phyloP scores from a whole-genome alignment of 441 rosid species.

The Populus hybrid region DNA sequence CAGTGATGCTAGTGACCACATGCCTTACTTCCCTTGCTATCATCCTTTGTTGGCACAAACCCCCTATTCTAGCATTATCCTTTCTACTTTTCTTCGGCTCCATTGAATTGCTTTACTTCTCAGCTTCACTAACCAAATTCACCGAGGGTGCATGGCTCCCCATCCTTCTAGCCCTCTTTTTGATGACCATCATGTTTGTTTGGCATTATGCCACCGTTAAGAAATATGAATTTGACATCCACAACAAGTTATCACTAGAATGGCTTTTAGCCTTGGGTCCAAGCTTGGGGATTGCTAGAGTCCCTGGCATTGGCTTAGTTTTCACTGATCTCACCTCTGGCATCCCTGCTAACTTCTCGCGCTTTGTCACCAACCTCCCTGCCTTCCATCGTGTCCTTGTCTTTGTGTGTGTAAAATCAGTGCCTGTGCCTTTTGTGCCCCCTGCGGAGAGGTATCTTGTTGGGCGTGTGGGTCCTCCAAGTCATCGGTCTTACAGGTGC shows the following conservation, averaged over 20 bases:
- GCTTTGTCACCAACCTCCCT: slow-evolving; percentile 97
- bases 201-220: slow-evolving; percentile 95
- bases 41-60: slow-evolving; percentile 89
- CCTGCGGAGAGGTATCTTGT: slow-evolving; percentile 89
- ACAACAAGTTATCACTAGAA: slow-evolving; percentile 90
- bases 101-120: slow-evolving; percentile 85
- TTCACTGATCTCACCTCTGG: slow-evolving; percentile 90
- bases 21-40: slow-evolving; percentile 86
- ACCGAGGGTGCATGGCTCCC: slow-evolving; percentile 99
- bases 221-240: slow-evolving; percentile 84
- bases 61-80: slow-evolving; percentile 60
- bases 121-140: slow-evolving; percentile 92
- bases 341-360: slow-evolving; percentile 91
- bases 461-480: slow-evolving; percentile 90
- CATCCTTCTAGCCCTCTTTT: slow-evolving; percentile 74
- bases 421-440: slow-evolving; percentile 85
- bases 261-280: slow-evolving; percentile 96
- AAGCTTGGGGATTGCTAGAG: slow-evolving; percentile 85
- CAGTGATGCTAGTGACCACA: slow-evolving; percentile 97
- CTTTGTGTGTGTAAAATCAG: slow-evolving; percentile 89
- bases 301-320: slow-evolving; percentile 89
- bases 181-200: slow-evolving; percentile 83
- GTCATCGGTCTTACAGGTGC: slow-evolving; percentile 91
- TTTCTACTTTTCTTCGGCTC: slow-evolving; percentile 88
- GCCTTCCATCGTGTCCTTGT: slow-evolving; percentile 91